Evolutionary conservation across 169 alveolate species (phyloP).

Genomic region (Plasmodium falciparum): DNA sequence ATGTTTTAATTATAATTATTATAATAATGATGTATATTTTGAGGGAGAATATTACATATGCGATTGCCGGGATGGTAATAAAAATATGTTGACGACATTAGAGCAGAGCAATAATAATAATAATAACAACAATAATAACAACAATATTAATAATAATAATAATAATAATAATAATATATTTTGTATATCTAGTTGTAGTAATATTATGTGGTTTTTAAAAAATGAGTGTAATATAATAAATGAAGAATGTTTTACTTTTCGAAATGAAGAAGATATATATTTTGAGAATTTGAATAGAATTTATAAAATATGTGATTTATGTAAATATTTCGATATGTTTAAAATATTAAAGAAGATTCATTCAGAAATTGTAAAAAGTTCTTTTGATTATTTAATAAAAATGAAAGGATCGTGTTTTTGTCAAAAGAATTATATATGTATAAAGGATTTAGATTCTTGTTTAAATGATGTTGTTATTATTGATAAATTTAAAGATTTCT

Average conservation of each 20-base stretch:
- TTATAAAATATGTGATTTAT: constrained; percentile 52
- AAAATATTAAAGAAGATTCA: constrained; percentile 40
- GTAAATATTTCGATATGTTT: constrained; percentile 62
- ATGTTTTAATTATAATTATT: too few species aligned
- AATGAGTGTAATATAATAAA: constrained; percentile 37
- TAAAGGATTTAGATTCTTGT: constrained; percentile 53
- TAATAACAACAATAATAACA: not conserved
- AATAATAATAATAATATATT: not conserved
- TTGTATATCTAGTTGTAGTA: constrained; percentile 14
- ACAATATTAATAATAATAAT: not conserved
- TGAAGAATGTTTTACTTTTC: constrained; percentile 19
- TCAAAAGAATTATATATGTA: constrained; percentile 40
- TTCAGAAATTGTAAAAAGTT: constrained; percentile 46
- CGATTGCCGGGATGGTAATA: too few species aligned
- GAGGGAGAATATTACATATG: too few species aligned
- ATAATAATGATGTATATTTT: too few species aligned
- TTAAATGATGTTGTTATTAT: constrained; percentile 26
- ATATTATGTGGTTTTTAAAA: constrained; percentile 25
- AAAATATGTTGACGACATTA: not conserved
- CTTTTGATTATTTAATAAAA: constrained; percentile 44
- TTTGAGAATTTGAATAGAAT: constrained; percentile 31
- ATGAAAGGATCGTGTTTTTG: constrained; percentile 48
- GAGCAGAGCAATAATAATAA: not conserved
- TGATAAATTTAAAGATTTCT: constrained; percentile 38
- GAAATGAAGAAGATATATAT: constrained; percentile 48